phyloP scores from a whole-genome alignment of 371 early-diverging fungal species.

The Saksenaea oblongispora region DNA sequence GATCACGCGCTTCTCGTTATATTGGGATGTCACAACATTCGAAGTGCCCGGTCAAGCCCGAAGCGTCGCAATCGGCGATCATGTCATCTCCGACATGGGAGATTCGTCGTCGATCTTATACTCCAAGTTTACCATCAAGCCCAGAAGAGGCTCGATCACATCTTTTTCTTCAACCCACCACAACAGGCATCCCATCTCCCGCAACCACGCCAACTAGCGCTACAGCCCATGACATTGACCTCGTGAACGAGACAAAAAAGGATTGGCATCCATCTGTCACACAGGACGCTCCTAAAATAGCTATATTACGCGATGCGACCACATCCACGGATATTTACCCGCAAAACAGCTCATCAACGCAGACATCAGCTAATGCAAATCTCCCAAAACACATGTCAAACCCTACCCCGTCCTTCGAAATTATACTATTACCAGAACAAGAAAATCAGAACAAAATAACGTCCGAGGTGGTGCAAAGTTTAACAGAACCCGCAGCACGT shows the following conservation, averaged over 20 bases:
- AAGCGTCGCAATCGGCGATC: slow-evolving; percentile 1
- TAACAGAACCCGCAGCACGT: not conserved
- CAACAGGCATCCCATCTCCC: not conserved
- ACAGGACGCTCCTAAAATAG: not conserved
- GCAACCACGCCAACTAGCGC: not conserved
- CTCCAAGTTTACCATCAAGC: not conserved
- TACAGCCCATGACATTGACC: not conserved
- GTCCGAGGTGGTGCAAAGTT: slow-evolving; percentile 1
- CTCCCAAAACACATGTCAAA: not conserved
- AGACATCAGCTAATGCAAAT: not conserved
- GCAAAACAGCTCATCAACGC: not conserved
- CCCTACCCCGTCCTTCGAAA: not conserved
- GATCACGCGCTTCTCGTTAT: slow-evolving; percentile 2
- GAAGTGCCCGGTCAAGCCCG: not conserved
- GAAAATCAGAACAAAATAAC: not conserved
- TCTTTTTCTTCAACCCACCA: not conserved
- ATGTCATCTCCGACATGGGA: slow-evolving; percentile 1
- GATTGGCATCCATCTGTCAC: slow-evolving; percentile 1
- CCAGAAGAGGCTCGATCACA: not conserved
- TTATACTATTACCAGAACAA: not conserved
- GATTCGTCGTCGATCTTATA: not conserved
- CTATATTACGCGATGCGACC: not conserved
- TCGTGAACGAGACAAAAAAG: slow-evolving; percentile 4
- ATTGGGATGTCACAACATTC: not conserved
- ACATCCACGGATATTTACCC: not conserved